Base-by-base conservation (phyloP, 1,284 basidiomycete genomes). In the Apiotrichum siamense region DNA sequence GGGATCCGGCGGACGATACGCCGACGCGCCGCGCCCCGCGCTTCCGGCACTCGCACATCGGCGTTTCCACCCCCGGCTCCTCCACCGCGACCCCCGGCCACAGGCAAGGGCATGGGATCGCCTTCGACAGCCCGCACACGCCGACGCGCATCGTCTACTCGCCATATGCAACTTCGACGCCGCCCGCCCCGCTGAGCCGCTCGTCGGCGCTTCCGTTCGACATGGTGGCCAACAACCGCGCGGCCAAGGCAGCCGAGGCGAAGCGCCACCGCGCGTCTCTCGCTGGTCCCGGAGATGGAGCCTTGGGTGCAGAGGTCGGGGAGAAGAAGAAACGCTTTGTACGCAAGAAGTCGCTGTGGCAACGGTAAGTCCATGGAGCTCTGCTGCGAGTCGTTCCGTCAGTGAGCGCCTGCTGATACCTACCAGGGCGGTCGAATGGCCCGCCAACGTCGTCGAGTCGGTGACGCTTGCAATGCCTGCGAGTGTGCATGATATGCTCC, bases 341-440 rank as follows among this genome's bases (percentile, higher is more conserved):
- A 3, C 58, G 70, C 52, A 54, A 52, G 44, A 69, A 68, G 48
- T 44, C 66, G 0, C 20, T 70, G 3, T 63, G 59, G 35, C 50
- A 65, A 38, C 59, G 65, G 70, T 72, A 29, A 54, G 68, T 49
- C n/a, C n/a, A n/a, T n/a, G n/a, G n/a, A n/a, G n/a, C n/a, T n/a
- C n/a, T n/a, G n/a, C n/a, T n/a, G n/a, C n/a, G n/a, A n/a, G n/a
- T n/a, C n/a, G n/a, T n/a, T n/a, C n/a, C n/a, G n/a, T n/a, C n/a
- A n/a, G n/a, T n/a, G n/a, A n/a, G n/a, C n/a, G n/a, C n/a, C n/a
- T n/a, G n/a, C n/a, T n/a, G n/a, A n/a, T n/a, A n/a, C 31, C 59
- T 41, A 15, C 4, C 52, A 70, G 69, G 3, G 37, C 62, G 1
- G n/a, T 54, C 7, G 55, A 50, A 10, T 52, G 58, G 23, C 69